Conservation (phyloP, 2,329 filamentous ascomycete genomes). For the Sporothrix luriei region DNA sequence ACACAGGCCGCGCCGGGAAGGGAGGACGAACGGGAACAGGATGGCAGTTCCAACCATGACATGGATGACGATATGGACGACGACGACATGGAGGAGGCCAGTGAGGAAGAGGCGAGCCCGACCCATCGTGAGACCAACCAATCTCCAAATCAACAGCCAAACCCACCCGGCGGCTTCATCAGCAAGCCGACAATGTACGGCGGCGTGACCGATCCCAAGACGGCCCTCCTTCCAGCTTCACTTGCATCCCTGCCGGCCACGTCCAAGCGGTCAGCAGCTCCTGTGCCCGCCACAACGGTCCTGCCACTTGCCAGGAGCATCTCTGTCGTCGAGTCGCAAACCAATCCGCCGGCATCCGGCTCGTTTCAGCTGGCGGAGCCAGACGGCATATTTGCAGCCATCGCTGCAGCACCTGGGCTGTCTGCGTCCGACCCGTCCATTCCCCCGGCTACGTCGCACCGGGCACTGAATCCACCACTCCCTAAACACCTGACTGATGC, state of each 20-base stretch:
- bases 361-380: constrained; percentile 37
- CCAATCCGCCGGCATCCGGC: constrained; percentile 28
- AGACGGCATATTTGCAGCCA: constrained; percentile 44
- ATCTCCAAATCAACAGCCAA: not conserved
- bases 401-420: constrained; percentile 24
- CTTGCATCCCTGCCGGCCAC: not conserved
- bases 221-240: constrained; percentile 5
- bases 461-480: constrained; percentile 9
- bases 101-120: not conserved
- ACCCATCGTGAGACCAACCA: not conserved
- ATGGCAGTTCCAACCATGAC: not conserved
- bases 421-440: not conserved
- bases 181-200: constrained; percentile 5
- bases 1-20: constrained; percentile 23
- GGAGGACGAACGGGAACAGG: constrained; percentile 20
- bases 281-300: not conserved
- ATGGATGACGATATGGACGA: constrained; percentile 11
- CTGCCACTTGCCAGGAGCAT: constrained; percentile 5
- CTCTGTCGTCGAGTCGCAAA: not conserved
- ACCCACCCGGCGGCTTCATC: not conserved
- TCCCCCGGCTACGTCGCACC: not conserved
- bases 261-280: not conserved
- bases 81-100: not conserved
- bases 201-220: constrained; percentile 5
- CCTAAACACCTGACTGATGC: constrained; percentile 43